A percentile compares a stretch with the other conserved stretches of the same genome.
Evolutionary conservation across 129 eudicot species (phyloP).

Genomic region (Lactuca sativa): DNA sequence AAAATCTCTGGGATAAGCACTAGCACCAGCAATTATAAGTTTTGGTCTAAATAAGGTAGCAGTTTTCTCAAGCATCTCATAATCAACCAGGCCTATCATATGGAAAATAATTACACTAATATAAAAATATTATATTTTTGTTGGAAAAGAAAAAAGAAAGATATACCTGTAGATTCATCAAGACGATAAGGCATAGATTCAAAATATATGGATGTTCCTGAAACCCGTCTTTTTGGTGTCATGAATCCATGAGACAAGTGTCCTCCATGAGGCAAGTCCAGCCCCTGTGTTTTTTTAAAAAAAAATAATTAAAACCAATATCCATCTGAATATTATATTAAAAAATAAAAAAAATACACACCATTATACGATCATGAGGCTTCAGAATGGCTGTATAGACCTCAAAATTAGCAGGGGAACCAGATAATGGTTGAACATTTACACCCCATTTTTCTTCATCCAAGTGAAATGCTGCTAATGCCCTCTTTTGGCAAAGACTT

Average conservation of each 20-base stretch:
- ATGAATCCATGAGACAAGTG: constrained; percentile 93
- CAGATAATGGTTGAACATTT: constrained; percentile 92
- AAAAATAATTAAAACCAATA: background rate
- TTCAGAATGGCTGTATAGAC: constrained; percentile 87
- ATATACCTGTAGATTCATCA: constrained; percentile 80
- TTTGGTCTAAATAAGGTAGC: constrained; percentile 88
- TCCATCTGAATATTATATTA: background rate
- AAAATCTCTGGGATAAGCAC: constrained; percentile 98
- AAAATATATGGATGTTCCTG: constrained; percentile 90
- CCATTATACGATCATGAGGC: constrained; percentile 97
- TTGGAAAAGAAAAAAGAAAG: background rate
- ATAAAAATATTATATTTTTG: background rate
- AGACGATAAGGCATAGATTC: constrained; percentile 96
- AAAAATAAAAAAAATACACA: constrained; percentile 7
- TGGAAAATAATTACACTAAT: background rate
- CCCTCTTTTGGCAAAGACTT: constrained; percentile 83
- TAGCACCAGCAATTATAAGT: constrained; percentile 97
- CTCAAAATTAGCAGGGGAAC: constrained; percentile 97
- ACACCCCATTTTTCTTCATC: constrained; percentile 92
- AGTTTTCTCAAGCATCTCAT: constrained; percentile 96
- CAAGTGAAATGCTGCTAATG: constrained; percentile 80
- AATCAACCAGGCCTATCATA: constrained; percentile 76
- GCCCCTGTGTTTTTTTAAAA: constrained; percentile 49
- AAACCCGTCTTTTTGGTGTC: constrained; percentile 91
- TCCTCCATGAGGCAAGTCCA: constrained; percentile 96